phyloP scores from a whole-genome alignment of 345 rosid species.

The Rhodamnia argentea region DNA sequence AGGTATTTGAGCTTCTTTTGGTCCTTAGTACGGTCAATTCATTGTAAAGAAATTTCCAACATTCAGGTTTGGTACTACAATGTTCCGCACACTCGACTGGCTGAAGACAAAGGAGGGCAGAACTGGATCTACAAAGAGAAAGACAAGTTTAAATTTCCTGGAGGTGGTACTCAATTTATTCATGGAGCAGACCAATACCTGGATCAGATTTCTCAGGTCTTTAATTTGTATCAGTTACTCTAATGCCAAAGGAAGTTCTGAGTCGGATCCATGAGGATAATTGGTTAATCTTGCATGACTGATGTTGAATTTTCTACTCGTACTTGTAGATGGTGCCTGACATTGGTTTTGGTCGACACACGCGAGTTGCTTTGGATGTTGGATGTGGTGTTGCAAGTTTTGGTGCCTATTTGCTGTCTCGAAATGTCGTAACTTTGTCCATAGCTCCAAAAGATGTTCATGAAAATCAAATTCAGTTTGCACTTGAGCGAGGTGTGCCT shows the following conservation, averaged over 20 bases:
- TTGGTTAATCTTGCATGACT: not conserved
- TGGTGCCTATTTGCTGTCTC: slow-evolving; percentile 83
- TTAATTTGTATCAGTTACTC: not conserved
- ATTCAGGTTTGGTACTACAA: slow-evolving; percentile 78
- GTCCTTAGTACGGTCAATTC: not conserved
- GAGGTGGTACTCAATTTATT: slow-evolving; percentile 97
- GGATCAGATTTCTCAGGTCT: slow-evolving; percentile 77
- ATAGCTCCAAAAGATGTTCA: slow-evolving; percentile 99
- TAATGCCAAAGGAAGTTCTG: not conserved
- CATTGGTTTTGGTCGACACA: slow-evolving; percentile 62
- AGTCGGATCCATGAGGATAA: not conserved
- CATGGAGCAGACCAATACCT: slow-evolving; percentile 91
- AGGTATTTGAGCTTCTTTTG: not conserved
- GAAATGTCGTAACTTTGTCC: slow-evolving; percentile 76
- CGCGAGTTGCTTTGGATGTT: slow-evolving; percentile 70
- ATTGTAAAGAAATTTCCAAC: not conserved
- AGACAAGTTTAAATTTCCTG: slow-evolving; percentile 88
- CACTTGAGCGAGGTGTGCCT: slow-evolving; percentile 98
- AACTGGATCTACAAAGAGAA: slow-evolving; percentile 76
- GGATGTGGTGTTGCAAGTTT: slow-evolving; percentile 99
- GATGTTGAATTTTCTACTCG: not conserved
- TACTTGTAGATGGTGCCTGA: slow-evolving; percentile 69
- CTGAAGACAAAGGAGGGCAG: slow-evolving; percentile 95
- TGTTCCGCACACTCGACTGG: slow-evolving; percentile 80
- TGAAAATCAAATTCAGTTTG: slow-evolving; percentile 98